A percentile compares a stretch with the other conserved stretches of the same genome.
Conservation (phyloP, 2,329 filamentous ascomycete genomes). For the Penicillium concentricum region DNA sequence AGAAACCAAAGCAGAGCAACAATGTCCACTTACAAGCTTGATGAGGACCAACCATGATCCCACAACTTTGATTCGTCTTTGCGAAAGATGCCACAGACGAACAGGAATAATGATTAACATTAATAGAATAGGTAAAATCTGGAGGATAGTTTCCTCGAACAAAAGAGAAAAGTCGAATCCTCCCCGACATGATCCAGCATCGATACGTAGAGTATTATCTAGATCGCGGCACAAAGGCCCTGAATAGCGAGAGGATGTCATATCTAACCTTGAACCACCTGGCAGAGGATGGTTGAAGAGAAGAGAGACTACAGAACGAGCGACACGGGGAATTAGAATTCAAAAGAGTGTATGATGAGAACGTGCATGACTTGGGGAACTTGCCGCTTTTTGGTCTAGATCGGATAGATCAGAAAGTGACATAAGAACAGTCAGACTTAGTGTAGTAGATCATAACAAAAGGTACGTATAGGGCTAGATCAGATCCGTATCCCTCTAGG, state of each 20-base stretch:
- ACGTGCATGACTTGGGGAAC: constrained; percentile 12
- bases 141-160: constrained; percentile 47
- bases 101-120: constrained; percentile 36
- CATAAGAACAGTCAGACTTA: background rate
- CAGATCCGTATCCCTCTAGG: constrained; percentile 18
- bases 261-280: constrained; percentile 24
- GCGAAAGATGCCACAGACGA: constrained; percentile 38
- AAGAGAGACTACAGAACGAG: constrained; percentile 11
- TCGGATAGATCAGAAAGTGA: constrained; percentile 19
- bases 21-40: constrained; percentile 36
- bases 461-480: constrained; percentile 7
- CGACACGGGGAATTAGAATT: constrained; percentile 9
- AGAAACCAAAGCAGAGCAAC: background rate
- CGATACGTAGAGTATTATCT: constrained; percentile 37
- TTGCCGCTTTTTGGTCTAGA: constrained; percentile 17
- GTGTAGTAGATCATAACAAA: background rate
- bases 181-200: constrained; percentile 36
- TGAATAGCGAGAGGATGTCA: constrained; percentile 27
- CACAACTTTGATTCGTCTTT: constrained; percentile 37
- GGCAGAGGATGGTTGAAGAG: constrained; percentile 15
- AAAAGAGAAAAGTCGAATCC: constrained; percentile 48
- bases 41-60: constrained; percentile 29
- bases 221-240: constrained; percentile 30
- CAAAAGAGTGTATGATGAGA: constrained; percentile 9
- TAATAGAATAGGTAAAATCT: constrained; percentile 37